Evolutionary conservation across 2,329 filamentous ascomycete genomes (phyloP).

Genomic region (Daldinia sp.): DNA sequence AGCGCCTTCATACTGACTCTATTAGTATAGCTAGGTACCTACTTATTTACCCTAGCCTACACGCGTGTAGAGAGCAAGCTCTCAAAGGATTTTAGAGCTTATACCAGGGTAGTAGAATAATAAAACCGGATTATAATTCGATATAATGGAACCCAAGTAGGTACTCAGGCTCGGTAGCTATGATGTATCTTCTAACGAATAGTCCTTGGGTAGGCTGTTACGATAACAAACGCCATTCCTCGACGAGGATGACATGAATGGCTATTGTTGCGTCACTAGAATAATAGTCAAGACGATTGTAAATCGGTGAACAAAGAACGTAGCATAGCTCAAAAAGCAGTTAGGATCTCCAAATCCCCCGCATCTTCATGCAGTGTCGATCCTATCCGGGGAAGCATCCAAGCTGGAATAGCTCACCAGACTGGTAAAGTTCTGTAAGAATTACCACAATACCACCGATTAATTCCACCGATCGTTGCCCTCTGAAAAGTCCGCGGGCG

Average conservation of each 20-base stretch:
- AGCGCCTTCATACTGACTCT: not conserved
- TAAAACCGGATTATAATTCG: not conserved
- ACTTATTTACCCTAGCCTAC: not conserved
- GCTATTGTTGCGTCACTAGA: not conserved
- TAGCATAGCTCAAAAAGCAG: not conserved
- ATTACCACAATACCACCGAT: not conserved
- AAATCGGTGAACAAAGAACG: conserved; percentile 8
- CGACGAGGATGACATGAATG: not conserved
- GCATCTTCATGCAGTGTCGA: conserved; percentile 30
- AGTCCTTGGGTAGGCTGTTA: not conserved
- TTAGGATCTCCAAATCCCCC: conserved; percentile 16
- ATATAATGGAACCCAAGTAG: too few relatives aligned
- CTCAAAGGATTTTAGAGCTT: not conserved
- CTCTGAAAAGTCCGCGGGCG: not conserved
- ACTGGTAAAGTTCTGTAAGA: not conserved
- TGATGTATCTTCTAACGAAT: not conserved
- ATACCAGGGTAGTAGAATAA: not conserved
- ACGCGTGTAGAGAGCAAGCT: not conserved
- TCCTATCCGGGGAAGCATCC: conserved; percentile 9
- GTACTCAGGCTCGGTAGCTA: not conserved
- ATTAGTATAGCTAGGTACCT: not conserved
- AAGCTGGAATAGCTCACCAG: not conserved
- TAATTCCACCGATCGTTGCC: conserved; percentile 1
- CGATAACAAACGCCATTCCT: not conserved
- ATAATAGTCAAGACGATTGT: not conserved